Evolutionary conservation across 306 rosid genomes (phyloP), one percentile per base, ranked within the genome.

Genomic region (Castanospermum australe): DNA sequence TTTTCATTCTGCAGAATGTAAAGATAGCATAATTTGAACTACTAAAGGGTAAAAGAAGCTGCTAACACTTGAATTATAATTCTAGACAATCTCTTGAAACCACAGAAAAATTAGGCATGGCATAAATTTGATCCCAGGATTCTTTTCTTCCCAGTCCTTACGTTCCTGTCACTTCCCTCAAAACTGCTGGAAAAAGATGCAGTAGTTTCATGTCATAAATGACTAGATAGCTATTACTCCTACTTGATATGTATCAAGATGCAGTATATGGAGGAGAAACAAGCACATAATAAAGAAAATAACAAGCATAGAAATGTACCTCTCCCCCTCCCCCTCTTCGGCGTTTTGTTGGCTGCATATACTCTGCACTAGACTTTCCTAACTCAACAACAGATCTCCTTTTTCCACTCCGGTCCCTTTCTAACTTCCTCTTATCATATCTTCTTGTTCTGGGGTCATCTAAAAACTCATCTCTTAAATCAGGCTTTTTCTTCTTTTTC

Each of bases 321-420:
- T 81, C 87, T 88, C 95, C 99, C 84, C 90, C 97, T 77, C 99
- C 99, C 41, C 97, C 99, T 87, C 93, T 87, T n/a, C 98, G 89
- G 38, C 99, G 98, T 79, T 95, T 95, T 22, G 95, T 83, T 77
- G 85, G 84, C 2, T 87, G 81, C 68, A 80, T 77, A 62, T 64
- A 77, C 36, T 94, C 99, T 20, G 87, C 87, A 70, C 76, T 65
- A 62, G 80, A 73, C 69, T 78, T 88, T 87, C 94, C 98, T 70
- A 87, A 80, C 83, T 92, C 99, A 55, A 81, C 75, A 41, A 81
- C 87, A 33, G 93, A 84, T 81, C 85, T 92, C 81, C 92, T 88
- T 81, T 91, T 95, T 32, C 86, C 67, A 42, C 88, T 82, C 18
- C 92, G 87, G 2, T 90, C 94, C 86, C 93, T 88, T 78, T 95